Base-by-base conservation (phyloP, 257 asterid species). In the Solanum rostratum region DNA sequence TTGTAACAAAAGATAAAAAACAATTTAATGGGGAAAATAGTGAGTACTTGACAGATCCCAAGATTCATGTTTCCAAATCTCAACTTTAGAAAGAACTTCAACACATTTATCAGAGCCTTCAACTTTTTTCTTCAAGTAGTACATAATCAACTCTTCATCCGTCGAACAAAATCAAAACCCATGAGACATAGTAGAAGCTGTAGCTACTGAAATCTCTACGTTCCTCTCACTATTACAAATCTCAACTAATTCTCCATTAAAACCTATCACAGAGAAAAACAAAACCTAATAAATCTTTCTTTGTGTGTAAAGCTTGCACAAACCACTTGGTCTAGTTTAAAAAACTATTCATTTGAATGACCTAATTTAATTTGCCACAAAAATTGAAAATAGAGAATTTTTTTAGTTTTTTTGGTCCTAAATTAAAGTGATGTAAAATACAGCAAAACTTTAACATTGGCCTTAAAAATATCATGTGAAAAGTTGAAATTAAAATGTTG, bases 21-120 rank as follows among this genome's bases (percentile, higher is more conserved):
- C 30, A 22, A 10, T 37, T 13, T 41, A 18, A 30, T 52, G 22
- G 7, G 10, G 1, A 20, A 3, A n/a, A n/a, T n/a, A n/a, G 6
- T 20, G n/a, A 2, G 7, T 52, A 96, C 98, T 95, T 85, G 98
- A 98, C 39, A 96, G 91, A 86, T 93, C 97, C 95, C 99, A 95
- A 74, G 98, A 98, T 88, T 95, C 98, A 41, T 89, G 89, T 46
- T 81, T 88, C 60, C 97, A 94, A 37, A 96, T 94, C 88, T 96
- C 98, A 79, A 96, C 92, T 87, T 91, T 94, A 14, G 97, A 86
- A 68, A 94, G 94, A 3, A 93, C 90, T 55, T 91, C 94, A 70
- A 92, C 93, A 74, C 87, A 85, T 12, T 88, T 85, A n/a, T 90
- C 88, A 33, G 80, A 84, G 7, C 96, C 95, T 27, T 88, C 88